Percentiles rank a stretch among this genome's conserved stretches.
Conservation (phyloP, 495 filamentous ascomycete genomes). For the Xylaria sp. region DNA sequence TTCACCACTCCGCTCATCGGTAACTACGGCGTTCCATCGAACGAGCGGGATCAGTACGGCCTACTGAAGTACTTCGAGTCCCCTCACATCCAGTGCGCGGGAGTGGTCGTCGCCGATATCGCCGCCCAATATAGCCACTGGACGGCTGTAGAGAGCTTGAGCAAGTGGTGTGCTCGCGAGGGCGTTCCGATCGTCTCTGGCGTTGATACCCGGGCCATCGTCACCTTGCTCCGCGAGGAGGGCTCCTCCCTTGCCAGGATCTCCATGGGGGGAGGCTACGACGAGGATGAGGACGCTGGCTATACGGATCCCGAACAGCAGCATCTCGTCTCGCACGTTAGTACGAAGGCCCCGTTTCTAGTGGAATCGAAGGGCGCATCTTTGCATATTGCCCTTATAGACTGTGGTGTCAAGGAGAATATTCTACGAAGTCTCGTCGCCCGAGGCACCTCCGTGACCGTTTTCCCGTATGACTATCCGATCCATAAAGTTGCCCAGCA, state of each 20-base stretch:
- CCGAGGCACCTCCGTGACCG: slow-evolving; percentile 86
- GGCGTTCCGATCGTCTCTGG: slow-evolving; percentile 96
- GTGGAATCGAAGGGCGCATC: slow-evolving; percentile 72
- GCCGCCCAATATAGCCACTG: slow-evolving; percentile 95
- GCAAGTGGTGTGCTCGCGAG: slow-evolving; percentile 94
- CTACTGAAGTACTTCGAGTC: slow-evolving; percentile 94
- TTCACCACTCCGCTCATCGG: slow-evolving; percentile 99
- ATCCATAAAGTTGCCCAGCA: slow-evolving; percentile 98
- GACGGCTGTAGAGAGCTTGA: slow-evolving; percentile 94
- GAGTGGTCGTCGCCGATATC: slow-evolving; percentile 93
- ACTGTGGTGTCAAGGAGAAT: slow-evolving; percentile 99
- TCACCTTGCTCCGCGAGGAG: slow-evolving; percentile 93
- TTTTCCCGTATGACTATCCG: slow-evolving; percentile 94
- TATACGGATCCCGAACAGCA: slow-evolving; percentile 83
- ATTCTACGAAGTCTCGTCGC: slow-evolving; percentile 91
- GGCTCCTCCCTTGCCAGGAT: slow-evolving; percentile 95
- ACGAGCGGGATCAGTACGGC: slow-evolving; percentile 75
- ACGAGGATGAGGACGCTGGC: slow-evolving; percentile 94
- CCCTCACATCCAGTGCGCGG: slow-evolving; percentile 93
- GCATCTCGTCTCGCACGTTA: slow-evolving; percentile 93
- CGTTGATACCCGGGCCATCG: slow-evolving; percentile 95
- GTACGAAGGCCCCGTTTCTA: slow-evolving; percentile 97
- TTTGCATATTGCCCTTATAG: slow-evolving; percentile 86
- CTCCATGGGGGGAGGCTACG: slow-evolving; percentile 96
- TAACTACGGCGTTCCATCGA: slow-evolving; percentile 94